phyloP scores from a whole-genome alignment of 1,139 yeast genomes.

The Scheffersomyces parashehatae region DNA sequence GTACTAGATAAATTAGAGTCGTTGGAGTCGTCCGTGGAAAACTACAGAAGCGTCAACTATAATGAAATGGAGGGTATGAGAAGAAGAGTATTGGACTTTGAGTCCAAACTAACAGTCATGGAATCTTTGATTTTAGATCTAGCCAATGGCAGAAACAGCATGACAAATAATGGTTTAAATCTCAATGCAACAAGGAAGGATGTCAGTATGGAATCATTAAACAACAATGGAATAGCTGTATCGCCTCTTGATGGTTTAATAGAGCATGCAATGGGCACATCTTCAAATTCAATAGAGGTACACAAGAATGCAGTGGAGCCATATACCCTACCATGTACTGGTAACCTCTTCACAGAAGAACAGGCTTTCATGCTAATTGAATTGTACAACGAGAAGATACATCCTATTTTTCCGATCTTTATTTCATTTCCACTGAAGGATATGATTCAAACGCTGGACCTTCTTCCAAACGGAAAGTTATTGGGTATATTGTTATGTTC shows the following conservation, averaged over 20 bases:
- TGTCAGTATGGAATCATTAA: too few species aligned
- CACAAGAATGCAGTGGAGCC: too few species aligned
- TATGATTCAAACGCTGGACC: not conserved
- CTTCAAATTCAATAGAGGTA: too few species aligned
- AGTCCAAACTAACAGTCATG: not conserved
- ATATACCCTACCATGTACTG: too few species aligned
- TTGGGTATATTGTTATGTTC: constrained; percentile 11
- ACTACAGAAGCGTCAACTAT: not conserved
- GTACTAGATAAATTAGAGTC: constrained; percentile 17
- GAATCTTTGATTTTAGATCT: too few species aligned
- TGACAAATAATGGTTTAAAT: too few species aligned
- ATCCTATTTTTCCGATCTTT: not conserved
- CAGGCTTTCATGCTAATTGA: not conserved
- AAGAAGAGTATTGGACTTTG: not conserved
- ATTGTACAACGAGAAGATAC: not conserved
- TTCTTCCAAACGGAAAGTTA: not conserved
- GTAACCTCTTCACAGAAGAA: too few species aligned
- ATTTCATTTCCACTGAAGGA: not conserved
- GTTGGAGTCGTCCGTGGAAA: not conserved
- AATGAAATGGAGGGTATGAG: not conserved
- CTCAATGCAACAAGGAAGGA: too few species aligned
- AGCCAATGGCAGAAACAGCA: too few species aligned
- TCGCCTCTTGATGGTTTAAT: too few species aligned
- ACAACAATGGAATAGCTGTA: too few species aligned
- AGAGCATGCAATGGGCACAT: too few species aligned